Conservation (phyloP, 371 early-diverging fungal species). For the Lichtheimia corymbifera region DNA sequence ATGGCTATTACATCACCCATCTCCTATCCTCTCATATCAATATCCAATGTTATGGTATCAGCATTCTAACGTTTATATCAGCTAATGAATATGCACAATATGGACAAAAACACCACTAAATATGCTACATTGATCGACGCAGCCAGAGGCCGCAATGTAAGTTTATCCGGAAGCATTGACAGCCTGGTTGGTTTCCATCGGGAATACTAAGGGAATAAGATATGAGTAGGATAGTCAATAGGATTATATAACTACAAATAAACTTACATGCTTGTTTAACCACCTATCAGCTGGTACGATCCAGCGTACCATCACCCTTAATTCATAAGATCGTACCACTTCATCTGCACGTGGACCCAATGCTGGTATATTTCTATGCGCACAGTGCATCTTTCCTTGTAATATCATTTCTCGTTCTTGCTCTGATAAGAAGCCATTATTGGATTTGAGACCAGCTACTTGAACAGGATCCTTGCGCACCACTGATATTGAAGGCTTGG, state of each 20-base stretch:
- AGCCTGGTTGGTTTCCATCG: slow-evolving; percentile 8
- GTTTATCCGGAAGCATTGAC: slow-evolving; percentile 6
- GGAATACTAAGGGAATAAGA: slow-evolving; percentile 15
- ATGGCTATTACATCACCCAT: no score
- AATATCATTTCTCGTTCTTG: slow-evolving; percentile 16
- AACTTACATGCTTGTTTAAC: slow-evolving; percentile 22
- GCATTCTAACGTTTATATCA: no score
- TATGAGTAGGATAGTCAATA: background rate
- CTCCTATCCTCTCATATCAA: no score
- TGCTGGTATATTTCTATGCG: slow-evolving; percentile 19
- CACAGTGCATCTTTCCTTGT: slow-evolving; percentile 21
- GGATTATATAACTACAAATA: background rate
- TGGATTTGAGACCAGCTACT: slow-evolving; percentile 7
- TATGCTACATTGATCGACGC: slow-evolving; percentile 8
- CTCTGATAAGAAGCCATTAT: slow-evolving; percentile 17
- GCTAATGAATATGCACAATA: no score
- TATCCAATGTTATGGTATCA: no score
- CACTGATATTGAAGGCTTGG: background rate
- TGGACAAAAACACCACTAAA: no score
- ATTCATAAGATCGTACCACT: slow-evolving; percentile 25
- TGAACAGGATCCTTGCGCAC: background rate
- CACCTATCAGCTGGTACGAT: slow-evolving; percentile 19
- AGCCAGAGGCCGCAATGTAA: slow-evolving; percentile 18
- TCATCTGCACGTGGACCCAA: slow-evolving; percentile 27
- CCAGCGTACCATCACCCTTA: slow-evolving; percentile 19